Percentiles rank a stretch among this genome's conserved stretches.
Evolutionary conservation across 805 yeast species (phyloP).

Genomic region (Candida pini): DNA sequence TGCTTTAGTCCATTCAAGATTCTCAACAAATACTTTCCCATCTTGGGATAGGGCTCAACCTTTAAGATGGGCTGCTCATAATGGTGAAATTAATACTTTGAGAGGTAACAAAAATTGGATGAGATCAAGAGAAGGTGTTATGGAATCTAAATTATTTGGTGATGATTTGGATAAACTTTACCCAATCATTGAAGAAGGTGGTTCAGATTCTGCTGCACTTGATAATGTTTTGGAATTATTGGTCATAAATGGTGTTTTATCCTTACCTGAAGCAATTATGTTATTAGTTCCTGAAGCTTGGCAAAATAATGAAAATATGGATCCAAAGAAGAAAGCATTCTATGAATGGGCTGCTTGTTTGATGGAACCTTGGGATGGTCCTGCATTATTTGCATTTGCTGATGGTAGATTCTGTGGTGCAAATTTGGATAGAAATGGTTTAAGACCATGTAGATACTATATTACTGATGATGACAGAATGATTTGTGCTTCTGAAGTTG

Average conservation of each 20-base stretch:
- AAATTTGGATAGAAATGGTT: constrained; percentile 92
- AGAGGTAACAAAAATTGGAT: constrained; percentile 99
- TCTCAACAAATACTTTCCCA: constrained; percentile 97
- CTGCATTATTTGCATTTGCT: constrained; percentile 92
- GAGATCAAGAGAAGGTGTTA: constrained; percentile 97
- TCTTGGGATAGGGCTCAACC: constrained; percentile 99
- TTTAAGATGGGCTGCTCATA: constrained; percentile 93
- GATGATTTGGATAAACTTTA: constrained; percentile 86
- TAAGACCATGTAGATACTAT: constrained; percentile 97
- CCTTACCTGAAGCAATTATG: constrained; percentile 97
- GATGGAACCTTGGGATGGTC: constrained; percentile 99
- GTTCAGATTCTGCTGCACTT: constrained; percentile 96
- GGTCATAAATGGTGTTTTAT: constrained; percentile 84
- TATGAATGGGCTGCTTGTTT: constrained; percentile 99
- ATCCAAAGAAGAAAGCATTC: constrained; percentile 87
- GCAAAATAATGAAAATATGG: constrained; percentile 85
- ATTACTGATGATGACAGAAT: constrained; percentile 91
- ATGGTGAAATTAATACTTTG: constrained; percentile 95
- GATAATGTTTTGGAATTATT: constrained; percentile 92
- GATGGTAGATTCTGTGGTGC: constrained; percentile 99
- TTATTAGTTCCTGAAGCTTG: constrained; percentile 96
- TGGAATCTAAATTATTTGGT: constrained; percentile 82
- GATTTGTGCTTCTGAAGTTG: constrained; percentile 98
- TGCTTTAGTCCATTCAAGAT: constrained; percentile 94
- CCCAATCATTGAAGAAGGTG: constrained; percentile 97